These are phyloP conservation scores for Lichtheimia corymbifera DNA, from an alignment of 371 early-diverging fungal genomes.

Conservation along the genomic window DNA sequence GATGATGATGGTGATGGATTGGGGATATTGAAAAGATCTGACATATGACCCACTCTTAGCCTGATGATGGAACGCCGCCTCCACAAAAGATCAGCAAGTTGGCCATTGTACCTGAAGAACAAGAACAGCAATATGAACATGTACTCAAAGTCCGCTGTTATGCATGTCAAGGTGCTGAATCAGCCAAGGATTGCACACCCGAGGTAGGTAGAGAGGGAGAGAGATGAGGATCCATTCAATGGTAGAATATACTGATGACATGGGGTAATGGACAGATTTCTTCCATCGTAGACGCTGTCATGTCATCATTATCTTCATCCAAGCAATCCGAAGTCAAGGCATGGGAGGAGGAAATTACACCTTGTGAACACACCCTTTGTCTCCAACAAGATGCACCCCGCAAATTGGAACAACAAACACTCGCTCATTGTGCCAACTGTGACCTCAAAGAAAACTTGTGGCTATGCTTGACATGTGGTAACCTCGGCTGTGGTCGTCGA, in stretches of 20 bases:
- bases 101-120: constrained; percentile 77
- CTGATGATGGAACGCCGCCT: constrained; percentile 53
- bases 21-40: neutral
- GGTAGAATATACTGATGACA: neutral
- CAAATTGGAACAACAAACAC: constrained; percentile 47
- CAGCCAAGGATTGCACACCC: constrained; percentile 26
- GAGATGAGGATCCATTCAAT: neutral
- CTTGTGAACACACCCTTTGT: constrained; percentile 83
- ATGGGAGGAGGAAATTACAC: constrained; percentile 85
- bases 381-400: constrained; percentile 65
- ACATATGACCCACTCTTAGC: neutral
- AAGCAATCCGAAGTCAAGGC: constrained; percentile 88
- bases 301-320: constrained; percentile 77
- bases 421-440: constrained; percentile 86
- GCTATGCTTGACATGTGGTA: constrained; percentile 80
- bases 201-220: constrained; percentile 24
- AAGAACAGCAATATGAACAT: constrained; percentile 73
- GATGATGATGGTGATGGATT: no score
- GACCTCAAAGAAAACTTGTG: constrained; percentile 86
- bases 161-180: constrained; percentile 58
- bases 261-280: constrained; percentile 2
- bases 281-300: constrained; percentile 63
- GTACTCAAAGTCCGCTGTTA: constrained; percentile 69
- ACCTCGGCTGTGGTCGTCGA: constrained; percentile 79
- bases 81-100: constrained; percentile 90